A percentile compares a stretch with the other conserved stretches of the same genome.
Conservation (phyloP, 2,329 filamentous ascomycete genomes). For the Pleurostoma richardsiae region DNA sequence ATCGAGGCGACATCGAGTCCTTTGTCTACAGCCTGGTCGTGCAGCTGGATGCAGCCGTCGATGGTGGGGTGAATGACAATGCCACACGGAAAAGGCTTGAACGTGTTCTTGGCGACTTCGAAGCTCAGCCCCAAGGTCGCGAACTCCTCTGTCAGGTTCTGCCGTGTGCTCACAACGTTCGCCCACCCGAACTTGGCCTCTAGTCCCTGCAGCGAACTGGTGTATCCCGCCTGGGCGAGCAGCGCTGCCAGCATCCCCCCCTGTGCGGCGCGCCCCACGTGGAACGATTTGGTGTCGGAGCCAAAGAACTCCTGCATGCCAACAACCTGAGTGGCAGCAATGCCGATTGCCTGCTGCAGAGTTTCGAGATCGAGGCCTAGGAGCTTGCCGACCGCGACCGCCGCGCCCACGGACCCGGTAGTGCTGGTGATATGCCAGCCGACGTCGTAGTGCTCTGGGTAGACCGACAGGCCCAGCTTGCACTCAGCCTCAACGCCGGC, state of each 20-base stretch:
- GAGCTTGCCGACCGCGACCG: slow-evolving; percentile 44
- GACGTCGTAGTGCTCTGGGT: slow-evolving; percentile 47
- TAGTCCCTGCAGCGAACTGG: slow-evolving; percentile 36
- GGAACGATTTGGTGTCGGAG: slow-evolving; percentile 50
- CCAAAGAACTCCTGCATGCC: slow-evolving; percentile 52
- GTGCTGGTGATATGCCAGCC: slow-evolving; percentile 53
- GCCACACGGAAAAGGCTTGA: slow-evolving; percentile 53
- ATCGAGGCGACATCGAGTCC: slow-evolving; percentile 25
- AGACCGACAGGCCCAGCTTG: slow-evolving; percentile 46
- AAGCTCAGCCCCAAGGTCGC: slow-evolving; percentile 23
- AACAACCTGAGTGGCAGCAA: slow-evolving; percentile 47
- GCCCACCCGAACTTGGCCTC: slow-evolving; percentile 50
- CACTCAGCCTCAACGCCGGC: slow-evolving; percentile 48
- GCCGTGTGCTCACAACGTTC: slow-evolving; percentile 35
- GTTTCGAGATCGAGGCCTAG: slow-evolving; percentile 30
- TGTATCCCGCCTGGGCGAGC: slow-evolving; percentile 40
- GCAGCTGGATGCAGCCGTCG: slow-evolving; percentile 43
- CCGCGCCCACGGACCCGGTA: slow-evolving; percentile 46
- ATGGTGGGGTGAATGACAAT: slow-evolving; percentile 53
- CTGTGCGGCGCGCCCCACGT: slow-evolving; percentile 47
- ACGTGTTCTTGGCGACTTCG: slow-evolving; percentile 48
- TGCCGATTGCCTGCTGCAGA: slow-evolving; percentile 44
- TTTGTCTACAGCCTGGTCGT: slow-evolving; percentile 25
- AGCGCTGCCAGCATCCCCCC: slow-evolving; percentile 37
- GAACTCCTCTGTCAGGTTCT: background rate